Evolutionary conservation across 108 stramenopile genomes (phyloP).

Genomic region (Nitzschia sp.): DNA sequence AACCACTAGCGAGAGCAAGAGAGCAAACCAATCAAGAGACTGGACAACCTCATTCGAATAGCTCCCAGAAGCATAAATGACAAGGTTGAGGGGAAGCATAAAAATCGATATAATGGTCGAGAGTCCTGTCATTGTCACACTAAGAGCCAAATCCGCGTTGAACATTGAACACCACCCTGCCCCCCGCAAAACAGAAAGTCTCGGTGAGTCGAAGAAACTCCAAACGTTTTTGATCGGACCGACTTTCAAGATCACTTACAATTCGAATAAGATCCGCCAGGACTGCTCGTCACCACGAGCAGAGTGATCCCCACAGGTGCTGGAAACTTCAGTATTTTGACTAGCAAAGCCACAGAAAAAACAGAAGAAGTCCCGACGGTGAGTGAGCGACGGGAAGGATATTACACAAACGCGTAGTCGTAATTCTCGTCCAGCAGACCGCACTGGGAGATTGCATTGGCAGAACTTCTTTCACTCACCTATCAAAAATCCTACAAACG

Average conservation of each 20-base stretch:
- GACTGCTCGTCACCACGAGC: conserved; percentile 71
- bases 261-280: conserved; percentile 82
- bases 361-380: too few species aligned
- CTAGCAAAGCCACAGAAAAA: too few species aligned
- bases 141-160: conserved; percentile 79
- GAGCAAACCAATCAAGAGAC: conserved; percentile 69
- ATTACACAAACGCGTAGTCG: too few species aligned
- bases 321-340: conserved; percentile 50
- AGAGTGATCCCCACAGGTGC: conserved; percentile 64
- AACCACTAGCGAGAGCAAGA: conserved; percentile 70
- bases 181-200: not conserved
- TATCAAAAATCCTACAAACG: conserved; percentile 73
- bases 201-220: not conserved
- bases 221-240: not conserved
- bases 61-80: conserved; percentile 68
- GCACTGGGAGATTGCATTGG: too few species aligned
- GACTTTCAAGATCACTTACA: conserved; percentile 25
- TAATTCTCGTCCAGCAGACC: too few species aligned
- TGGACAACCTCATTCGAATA: conserved; percentile 70
- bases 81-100: conserved; percentile 84
- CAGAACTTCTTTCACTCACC: too few species aligned
- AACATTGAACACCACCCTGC: conserved; percentile 63
- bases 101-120: conserved; percentile 77
- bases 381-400: too few species aligned
- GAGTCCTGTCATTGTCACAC: conserved; percentile 91